Percentiles rank a stretch among this genome's conserved stretches.
phyloP scores from a whole-genome alignment of 345 rosid genomes.

The Eucalyptus virginea region DNA sequence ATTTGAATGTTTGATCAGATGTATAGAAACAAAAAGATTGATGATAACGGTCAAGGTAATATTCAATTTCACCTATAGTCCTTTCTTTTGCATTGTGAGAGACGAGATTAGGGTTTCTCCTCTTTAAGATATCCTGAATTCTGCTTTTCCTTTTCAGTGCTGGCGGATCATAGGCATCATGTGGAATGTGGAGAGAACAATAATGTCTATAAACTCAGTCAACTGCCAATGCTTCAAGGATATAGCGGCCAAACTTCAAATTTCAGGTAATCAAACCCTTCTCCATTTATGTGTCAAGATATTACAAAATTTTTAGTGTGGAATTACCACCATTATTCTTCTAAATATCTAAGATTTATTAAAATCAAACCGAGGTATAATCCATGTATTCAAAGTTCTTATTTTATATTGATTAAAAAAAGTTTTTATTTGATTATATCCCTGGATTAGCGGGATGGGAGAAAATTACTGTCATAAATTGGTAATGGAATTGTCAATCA shows the following conservation, averaged over 20 bases:
- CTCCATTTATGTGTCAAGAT: not conserved
- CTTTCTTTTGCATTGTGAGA: not conserved
- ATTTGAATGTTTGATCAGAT: constrained; percentile 22
- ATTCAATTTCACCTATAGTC: not conserved
- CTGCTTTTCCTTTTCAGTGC: constrained; percentile 12
- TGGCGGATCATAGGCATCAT: constrained; percentile 45
- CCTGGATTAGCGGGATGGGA: not conserved
- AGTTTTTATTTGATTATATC: not conserved
- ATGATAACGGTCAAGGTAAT: constrained; percentile 55
- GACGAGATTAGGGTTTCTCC: constrained; percentile 6
- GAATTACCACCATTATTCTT: not conserved
- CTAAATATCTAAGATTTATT: not conserved
- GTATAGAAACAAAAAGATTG: constrained; percentile 79
- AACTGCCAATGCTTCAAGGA: constrained; percentile 69
- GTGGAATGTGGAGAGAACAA: constrained; percentile 42
- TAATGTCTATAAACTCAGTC: constrained; percentile 63
- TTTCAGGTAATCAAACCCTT: constrained; percentile 33
- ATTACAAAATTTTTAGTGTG: not conserved
- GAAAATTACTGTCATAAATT: not conserved
- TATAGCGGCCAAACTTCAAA: constrained; percentile 18
- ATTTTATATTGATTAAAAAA: not conserved
- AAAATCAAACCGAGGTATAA: not conserved
- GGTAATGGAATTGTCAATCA: not conserved
- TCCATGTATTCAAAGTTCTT: not conserved
- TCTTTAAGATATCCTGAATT: not conserved